Percentiles rank a stretch among this genome's conserved stretches.
phyloP scores from a whole-genome alignment of 2,329 filamentous ascomycete species.

The Coniochaeta ligniaria region DNA sequence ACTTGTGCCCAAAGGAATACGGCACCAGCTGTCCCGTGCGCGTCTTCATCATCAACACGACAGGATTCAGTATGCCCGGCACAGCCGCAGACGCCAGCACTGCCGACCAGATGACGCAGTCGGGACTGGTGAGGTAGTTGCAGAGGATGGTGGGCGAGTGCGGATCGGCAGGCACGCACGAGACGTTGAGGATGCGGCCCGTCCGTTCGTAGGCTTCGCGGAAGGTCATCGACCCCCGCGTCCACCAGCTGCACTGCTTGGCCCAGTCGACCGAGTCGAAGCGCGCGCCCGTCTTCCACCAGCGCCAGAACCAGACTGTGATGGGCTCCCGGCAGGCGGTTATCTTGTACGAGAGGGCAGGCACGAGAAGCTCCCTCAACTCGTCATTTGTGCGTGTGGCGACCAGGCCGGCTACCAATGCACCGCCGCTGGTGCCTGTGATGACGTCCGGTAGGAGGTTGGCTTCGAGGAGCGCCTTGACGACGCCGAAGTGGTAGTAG shows the following conservation, averaged over 20 bases:
- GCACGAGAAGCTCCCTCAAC: conserved; percentile 75
- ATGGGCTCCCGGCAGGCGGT: conserved; percentile 77
- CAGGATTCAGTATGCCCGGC: conserved; percentile 89
- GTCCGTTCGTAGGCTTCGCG: conserved; percentile 90
- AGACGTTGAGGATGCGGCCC: conserved; percentile 89
- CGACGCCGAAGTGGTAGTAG: conserved; percentile 93
- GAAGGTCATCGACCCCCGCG: conserved; percentile 85
- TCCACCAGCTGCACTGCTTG: conserved; percentile 78
- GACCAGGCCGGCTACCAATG: conserved; percentile 78
- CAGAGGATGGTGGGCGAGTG: conserved; percentile 87
- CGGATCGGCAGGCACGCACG: conserved; percentile 91
- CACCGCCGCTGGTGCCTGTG: conserved; percentile 91
- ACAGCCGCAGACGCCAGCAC: conserved; percentile 93
- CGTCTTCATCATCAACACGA: conserved; percentile 87
- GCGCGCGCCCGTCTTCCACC: conserved; percentile 87
- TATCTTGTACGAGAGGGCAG: conserved; percentile 78
- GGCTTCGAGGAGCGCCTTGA: conserved; percentile 82
- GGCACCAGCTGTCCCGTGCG: conserved; percentile 70
- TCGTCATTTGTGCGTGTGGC: conserved; percentile 90
- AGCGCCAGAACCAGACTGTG: conserved; percentile 69
- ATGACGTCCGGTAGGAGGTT: conserved; percentile 86
- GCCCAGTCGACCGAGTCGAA: conserved; percentile 96
- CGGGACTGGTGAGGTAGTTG: conserved; percentile 90
- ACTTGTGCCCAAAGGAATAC: conserved; percentile 97
- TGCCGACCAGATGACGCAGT: conserved; percentile 98